phyloP scores from a whole-genome alignment of 331 rosid species.

The Dryas integrifolia region DNA sequence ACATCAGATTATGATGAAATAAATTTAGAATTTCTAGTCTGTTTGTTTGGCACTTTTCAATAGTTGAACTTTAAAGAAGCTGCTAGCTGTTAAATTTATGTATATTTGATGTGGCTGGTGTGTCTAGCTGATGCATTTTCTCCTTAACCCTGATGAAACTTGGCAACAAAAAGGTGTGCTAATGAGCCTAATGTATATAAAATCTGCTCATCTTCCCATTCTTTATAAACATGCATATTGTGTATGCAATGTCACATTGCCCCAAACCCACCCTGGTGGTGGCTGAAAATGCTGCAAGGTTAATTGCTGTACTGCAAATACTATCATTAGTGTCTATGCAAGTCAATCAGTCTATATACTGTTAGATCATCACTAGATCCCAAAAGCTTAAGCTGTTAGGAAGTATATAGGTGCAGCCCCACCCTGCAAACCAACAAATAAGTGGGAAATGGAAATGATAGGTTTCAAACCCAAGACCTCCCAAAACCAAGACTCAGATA shows the following conservation, averaged over 20 bases:
- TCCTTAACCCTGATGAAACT: background rate
- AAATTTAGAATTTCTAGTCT: background rate
- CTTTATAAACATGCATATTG: too few relatives aligned
- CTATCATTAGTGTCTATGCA: background rate
- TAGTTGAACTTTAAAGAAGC: too few relatives aligned
- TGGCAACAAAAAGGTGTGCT: background rate
- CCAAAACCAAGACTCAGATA: too few relatives aligned
- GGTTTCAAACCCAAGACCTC: too few relatives aligned
- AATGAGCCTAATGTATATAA: background rate
- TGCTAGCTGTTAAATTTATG: too few relatives aligned
- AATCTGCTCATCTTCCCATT: background rate
- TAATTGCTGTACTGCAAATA: background rate
- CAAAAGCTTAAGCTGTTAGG: too few relatives aligned
- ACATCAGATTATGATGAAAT: background rate
- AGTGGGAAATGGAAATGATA: too few relatives aligned
- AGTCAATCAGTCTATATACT: background rate
- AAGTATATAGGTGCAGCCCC: too few relatives aligned
- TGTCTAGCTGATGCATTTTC: background rate
- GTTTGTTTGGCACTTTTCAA: too few relatives aligned
- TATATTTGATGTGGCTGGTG: too few relatives aligned
- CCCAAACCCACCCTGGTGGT: background rate
- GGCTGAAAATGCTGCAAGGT: background rate
- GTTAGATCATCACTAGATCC: too few relatives aligned
- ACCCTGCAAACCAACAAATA: too few relatives aligned
- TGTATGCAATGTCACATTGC: background rate